phyloP scores from a whole-genome alignment of 2,329 filamentous ascomycete genomes.

The Celoporthe dispersa region DNA sequence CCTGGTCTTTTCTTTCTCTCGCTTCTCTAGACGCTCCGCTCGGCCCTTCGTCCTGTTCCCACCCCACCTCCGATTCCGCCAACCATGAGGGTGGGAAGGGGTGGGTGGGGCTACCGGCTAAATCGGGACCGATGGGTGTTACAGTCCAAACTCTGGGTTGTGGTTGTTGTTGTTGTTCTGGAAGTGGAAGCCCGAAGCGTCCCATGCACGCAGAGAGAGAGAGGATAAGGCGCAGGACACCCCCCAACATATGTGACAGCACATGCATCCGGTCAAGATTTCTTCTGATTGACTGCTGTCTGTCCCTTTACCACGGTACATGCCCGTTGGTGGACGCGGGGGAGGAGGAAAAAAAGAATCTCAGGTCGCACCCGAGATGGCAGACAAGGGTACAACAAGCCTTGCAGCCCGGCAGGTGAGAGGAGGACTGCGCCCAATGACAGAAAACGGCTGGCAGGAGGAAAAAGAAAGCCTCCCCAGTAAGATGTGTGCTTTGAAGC shows the following conservation, averaged over 20 bases:
- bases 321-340: too few relatives aligned
- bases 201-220: neutral
- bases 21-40: neutral
- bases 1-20: neutral
- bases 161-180: neutral
- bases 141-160: neutral
- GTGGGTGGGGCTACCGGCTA: conserved; percentile 14
- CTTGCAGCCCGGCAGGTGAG: too few relatives aligned
- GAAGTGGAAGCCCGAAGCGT: neutral
- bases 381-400: neutral
- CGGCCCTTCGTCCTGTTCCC: neutral
- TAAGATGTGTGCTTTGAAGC: neutral
- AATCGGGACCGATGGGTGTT: conserved; percentile 14
- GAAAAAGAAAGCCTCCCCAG: neutral
- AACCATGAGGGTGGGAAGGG: conserved; percentile 12
- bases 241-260: too few relatives aligned
- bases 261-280: too few relatives aligned
- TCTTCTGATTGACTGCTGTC: too few relatives aligned
- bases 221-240: neutral
- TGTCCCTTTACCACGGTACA: too few relatives aligned
- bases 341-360: neutral
- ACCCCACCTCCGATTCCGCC: neutral
- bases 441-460: neutral
- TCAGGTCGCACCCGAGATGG: neutral
- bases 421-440: neutral